phyloP scores from a whole-genome alignment of 202 grass and related monocot genomes.

The Sporobolus alterniflorus region DNA sequence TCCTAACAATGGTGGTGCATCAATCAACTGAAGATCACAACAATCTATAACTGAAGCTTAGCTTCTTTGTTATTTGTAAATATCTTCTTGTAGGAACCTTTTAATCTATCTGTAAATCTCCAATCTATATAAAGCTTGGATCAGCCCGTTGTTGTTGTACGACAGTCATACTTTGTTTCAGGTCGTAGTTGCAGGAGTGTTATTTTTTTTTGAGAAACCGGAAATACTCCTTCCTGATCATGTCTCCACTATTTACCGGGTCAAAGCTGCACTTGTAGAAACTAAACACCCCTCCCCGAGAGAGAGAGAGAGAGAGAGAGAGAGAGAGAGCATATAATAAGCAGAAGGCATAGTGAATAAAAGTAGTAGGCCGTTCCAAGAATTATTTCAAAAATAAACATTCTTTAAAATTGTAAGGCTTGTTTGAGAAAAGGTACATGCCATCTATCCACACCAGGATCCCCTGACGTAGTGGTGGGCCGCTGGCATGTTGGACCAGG shows the following conservation, averaged over 20 bases:
- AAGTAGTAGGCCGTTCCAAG: neutral
- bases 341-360: neutral
- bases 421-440: constrained; percentile 49
- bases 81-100: no score
- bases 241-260: constrained; percentile 62
- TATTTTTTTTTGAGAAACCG: constrained; percentile 48
- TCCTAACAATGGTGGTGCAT: no score
- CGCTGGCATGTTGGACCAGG: no score
- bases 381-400: neutral
- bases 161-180: no score
- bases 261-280: constrained; percentile 81
- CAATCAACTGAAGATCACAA: no score
- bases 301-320: constrained; percentile 19
- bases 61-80: no score
- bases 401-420: neutral
- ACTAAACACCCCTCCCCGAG: constrained; percentile 32
- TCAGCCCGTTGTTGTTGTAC: no score
- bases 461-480: no score
- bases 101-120: no score
- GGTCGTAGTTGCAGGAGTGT: no score
- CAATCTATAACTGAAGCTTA: no score
- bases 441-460: constrained; percentile 82
- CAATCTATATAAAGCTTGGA: no score
- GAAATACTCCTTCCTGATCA: constrained; percentile 55
- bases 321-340: neutral